A percentile compares a stretch with the other conserved stretches of the same genome.
Conservation (phyloP, 2,329 filamentous ascomycete species). For the Monilinia polystroma region DNA sequence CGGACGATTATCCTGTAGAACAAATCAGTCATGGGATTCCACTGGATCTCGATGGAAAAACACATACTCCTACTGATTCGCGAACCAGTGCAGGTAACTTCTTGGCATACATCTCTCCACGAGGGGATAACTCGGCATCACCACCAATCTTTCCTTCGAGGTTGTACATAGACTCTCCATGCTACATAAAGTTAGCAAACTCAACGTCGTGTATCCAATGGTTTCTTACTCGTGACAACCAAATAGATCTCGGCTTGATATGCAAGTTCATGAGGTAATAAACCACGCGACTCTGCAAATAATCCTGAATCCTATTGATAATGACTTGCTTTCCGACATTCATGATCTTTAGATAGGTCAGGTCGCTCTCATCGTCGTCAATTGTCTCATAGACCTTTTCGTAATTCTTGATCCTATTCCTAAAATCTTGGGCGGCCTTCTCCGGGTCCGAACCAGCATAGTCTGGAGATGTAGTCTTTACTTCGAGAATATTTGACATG, state of each 20-base stretch:
- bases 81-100: constrained; percentile 82
- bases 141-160: constrained; percentile 88
- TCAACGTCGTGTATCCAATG: not conserved
- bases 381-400: constrained; percentile 96
- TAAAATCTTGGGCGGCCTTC: constrained; percentile 84
- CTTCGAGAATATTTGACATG: constrained; percentile 96
- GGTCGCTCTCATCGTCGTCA: constrained; percentile 79
- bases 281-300: constrained; percentile 91
- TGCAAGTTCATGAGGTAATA: constrained; percentile 99
- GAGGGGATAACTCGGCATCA: constrained; percentile 80
- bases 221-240: constrained; percentile 79
- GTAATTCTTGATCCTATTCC: constrained; percentile 92
- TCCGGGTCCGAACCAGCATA: constrained; percentile 95
- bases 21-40: constrained; percentile 23
- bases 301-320: constrained; percentile 97
- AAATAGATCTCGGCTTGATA: constrained; percentile 93
- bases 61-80: constrained; percentile 78
- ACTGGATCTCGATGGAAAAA: constrained; percentile 23
- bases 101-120: constrained; percentile 83
- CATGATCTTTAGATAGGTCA: constrained; percentile 97
- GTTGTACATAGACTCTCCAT: constrained; percentile 94
- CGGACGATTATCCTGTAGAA: constrained; percentile 51
- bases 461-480: constrained; percentile 95
- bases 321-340: constrained; percentile 94
- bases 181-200: constrained; percentile 50